Conservation (phyloP, 2,329 filamentous ascomycete species). For the Fusarium incarnatum region DNA sequence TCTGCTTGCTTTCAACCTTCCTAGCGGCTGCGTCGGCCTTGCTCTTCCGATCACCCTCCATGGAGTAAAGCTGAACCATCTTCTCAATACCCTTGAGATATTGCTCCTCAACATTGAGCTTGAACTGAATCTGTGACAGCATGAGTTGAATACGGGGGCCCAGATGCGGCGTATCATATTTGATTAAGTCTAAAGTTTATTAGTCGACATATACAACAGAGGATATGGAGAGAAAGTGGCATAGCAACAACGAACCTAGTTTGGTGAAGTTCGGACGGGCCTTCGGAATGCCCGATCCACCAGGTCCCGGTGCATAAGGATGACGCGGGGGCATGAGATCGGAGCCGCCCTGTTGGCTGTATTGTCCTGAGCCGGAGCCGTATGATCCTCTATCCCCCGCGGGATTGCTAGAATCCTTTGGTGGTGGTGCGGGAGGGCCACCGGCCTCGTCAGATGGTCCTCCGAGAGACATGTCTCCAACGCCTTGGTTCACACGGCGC, state of each 20-base stretch:
- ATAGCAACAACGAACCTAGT: slow-evolving; percentile 73
- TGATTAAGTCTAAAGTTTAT: slow-evolving; percentile 83
- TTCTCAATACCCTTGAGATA: slow-evolving; percentile 99
- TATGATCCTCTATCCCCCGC: slow-evolving; percentile 70
- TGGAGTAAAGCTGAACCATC: slow-evolving; percentile 97
- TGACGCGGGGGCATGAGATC: slow-evolving; percentile 85
- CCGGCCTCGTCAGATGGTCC: slow-evolving; percentile 56
- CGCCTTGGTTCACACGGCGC: slow-evolving; percentile 76
- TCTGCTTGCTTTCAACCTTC: slow-evolving; percentile 95
- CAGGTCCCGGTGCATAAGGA: slow-evolving; percentile 78
- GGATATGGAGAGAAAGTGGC: slow-evolving; percentile 3
- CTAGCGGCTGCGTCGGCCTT: slow-evolving; percentile 90
- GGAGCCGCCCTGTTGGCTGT: slow-evolving; percentile 70
- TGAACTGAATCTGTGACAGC: slow-evolving; percentile 98
- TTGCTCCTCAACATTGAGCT: slow-evolving; percentile 97
- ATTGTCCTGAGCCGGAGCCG: slow-evolving; percentile 61
- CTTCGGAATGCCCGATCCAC: slow-evolving; percentile 74
- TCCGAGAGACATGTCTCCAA: slow-evolving; percentile 74
- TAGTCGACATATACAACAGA: slow-evolving; percentile 11
- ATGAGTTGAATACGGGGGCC: slow-evolving; percentile 98
- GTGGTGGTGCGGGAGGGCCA: slow-evolving; percentile 73
- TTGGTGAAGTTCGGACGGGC: slow-evolving; percentile 92
- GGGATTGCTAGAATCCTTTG: slow-evolving; percentile 71
- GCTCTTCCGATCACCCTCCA: slow-evolving; percentile 97
- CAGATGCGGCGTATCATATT: slow-evolving; percentile 95